These are phyloP conservation scores for Arachis stenosperma DNA, from an alignment of 306 rosid genomes.

Conservation along the genomic window DNA sequence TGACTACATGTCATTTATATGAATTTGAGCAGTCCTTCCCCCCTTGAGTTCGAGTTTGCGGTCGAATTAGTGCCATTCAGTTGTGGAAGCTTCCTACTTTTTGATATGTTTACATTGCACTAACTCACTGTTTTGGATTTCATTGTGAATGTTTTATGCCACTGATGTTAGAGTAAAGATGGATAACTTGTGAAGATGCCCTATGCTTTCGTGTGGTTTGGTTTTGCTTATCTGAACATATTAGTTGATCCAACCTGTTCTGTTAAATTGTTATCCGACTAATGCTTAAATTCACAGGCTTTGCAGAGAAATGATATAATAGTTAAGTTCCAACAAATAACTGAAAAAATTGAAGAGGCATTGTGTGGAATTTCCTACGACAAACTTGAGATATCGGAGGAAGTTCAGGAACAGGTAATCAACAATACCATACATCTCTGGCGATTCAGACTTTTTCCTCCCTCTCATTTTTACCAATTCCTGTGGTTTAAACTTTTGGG, in stretches of 20 bases:
- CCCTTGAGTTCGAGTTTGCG: no score
- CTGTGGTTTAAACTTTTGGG: constrained; percentile 3
- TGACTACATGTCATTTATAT: no score
- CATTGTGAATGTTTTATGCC: not conserved
- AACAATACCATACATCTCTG: not conserved
- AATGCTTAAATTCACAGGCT: constrained; percentile 57
- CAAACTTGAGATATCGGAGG: constrained; percentile 70
- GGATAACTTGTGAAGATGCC: constrained; percentile 10
- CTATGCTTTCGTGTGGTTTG: constrained; percentile 4
- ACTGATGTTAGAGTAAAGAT: not conserved
- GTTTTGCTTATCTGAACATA: constrained; percentile 26
- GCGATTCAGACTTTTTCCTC: constrained; percentile 13
- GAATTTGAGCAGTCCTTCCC: no score
- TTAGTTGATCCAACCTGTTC: constrained; percentile 29
- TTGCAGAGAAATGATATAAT: constrained; percentile 55
- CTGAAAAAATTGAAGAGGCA: constrained; percentile 72
- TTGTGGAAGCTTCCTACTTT: constrained; percentile 1
- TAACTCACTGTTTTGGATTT: constrained; percentile 3
- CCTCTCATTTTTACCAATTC: not conserved
- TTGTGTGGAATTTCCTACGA: constrained; percentile 66
- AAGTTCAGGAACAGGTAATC: constrained; percentile 97
- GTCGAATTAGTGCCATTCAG: not conserved
- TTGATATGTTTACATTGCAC: constrained; percentile 1
- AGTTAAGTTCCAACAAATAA: constrained; percentile 59
- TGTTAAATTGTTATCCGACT: constrained; percentile 17